phyloP scores from a whole-genome alignment of 768 basidiomycete species.

The Lentinus brumalis region DNA sequence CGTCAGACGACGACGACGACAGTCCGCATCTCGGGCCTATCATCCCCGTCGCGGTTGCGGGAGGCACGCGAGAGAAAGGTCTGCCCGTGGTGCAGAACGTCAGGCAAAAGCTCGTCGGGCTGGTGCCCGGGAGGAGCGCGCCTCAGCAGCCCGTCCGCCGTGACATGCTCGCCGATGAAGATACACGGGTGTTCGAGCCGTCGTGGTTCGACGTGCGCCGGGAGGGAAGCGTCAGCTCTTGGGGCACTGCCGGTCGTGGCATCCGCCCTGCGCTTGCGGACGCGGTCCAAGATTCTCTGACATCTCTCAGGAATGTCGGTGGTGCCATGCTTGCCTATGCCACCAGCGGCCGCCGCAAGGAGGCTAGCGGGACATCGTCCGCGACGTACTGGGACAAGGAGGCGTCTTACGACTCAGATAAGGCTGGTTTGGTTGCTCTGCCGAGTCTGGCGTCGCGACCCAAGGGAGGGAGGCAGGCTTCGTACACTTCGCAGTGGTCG shows the following conservation, averaged over 20 bases:
- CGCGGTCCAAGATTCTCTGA: slow-evolving; percentile 29
- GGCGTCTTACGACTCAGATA: slow-evolving; percentile 42
- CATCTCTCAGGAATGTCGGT: slow-evolving; percentile 31
- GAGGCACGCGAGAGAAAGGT: slow-evolving; percentile 24
- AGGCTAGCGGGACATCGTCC: slow-evolving; percentile 45
- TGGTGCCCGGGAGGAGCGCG: slow-evolving; percentile 31
- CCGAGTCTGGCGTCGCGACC: slow-evolving; percentile 15
- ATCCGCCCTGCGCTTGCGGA: slow-evolving; percentile 27
- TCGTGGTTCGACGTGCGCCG: slow-evolving; percentile 25
- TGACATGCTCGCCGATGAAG: slow-evolving; percentile 82
- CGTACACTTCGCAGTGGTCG: slow-evolving; percentile 20
- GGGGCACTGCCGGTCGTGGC: slow-evolving; percentile 14
- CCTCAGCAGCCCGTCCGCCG: slow-evolving; percentile 39
- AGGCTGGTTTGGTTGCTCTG: slow-evolving; percentile 35
- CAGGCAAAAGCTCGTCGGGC: slow-evolving; percentile 33
- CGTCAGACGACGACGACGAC: slow-evolving; percentile 37
- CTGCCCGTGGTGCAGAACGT: slow-evolving; percentile 24
- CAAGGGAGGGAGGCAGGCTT: slow-evolving; percentile 23
- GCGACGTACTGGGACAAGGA: slow-evolving; percentile 42
- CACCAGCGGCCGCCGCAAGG: slow-evolving; percentile 20
- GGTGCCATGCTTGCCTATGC: slow-evolving; percentile 32
- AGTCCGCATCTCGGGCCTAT: slow-evolving; percentile 27
- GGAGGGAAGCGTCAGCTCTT: slow-evolving; percentile 29
- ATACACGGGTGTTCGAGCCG: slow-evolving; percentile 52
- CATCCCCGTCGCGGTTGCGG: slow-evolving; percentile 29